phyloP scores from a whole-genome alignment of 495 filamentous ascomycete genomes.

The Aspergillus steynii region DNA sequence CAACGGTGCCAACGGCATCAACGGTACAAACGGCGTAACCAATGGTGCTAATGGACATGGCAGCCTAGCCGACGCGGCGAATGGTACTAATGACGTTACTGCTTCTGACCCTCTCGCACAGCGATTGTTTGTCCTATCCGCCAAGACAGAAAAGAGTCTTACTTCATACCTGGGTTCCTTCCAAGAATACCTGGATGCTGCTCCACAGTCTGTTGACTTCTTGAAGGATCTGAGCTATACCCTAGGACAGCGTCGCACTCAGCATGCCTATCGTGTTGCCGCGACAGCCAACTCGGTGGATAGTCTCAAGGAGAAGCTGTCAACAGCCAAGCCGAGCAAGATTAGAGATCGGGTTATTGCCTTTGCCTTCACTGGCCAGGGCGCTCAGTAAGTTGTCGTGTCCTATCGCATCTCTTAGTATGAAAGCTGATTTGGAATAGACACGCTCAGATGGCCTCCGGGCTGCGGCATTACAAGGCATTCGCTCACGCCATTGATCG shows the following conservation, averaged over 20 bases:
- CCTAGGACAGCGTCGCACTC: neutral
- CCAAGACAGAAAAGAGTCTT: neutral
- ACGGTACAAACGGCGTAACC: neutral
- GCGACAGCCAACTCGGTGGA: neutral
- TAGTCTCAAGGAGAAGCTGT: slow-evolving; percentile 1
- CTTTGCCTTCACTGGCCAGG: slow-evolving; percentile 13
- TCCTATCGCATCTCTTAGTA: neutral
- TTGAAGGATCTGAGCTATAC: neutral
- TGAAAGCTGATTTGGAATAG: neutral
- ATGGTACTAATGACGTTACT: neutral
- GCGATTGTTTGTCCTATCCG: neutral
- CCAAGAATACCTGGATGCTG: neutral
- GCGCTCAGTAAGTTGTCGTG: slow-evolving; percentile 8
- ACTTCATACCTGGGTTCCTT: neutral
- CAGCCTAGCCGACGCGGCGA: neutral
- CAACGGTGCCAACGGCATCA: neutral
- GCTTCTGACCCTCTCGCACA: neutral
- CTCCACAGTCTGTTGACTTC: neutral
- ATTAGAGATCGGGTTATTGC: neutral
- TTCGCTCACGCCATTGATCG: neutral
- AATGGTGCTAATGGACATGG: neutral
- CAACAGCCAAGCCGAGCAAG: neutral
- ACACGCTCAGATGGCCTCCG: neutral
- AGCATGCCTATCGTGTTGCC: neutral
- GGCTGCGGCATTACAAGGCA: neutral